Evolutionary conservation across 192 early-diverging fungal genomes (phyloP).

Genomic region (Phycomyces nitens): DNA sequence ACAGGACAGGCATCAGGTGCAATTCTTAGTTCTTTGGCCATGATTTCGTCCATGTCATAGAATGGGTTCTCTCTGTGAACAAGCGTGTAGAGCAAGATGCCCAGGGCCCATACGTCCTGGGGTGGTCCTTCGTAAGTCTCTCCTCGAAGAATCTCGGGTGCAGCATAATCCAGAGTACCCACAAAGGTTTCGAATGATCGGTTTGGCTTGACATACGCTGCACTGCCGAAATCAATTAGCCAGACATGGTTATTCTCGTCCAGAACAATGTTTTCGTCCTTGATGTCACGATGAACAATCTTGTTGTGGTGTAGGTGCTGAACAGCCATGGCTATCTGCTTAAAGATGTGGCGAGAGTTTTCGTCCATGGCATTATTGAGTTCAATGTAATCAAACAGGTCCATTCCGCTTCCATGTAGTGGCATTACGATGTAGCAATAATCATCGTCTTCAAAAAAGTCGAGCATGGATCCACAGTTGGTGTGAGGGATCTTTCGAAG

Average conservation of each 20-base stretch:
- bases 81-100: slow-evolving; percentile 81
- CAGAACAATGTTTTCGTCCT: slow-evolving; percentile 84
- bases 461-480: slow-evolving; percentile 48
- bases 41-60: slow-evolving; percentile 52
- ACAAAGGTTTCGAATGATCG: slow-evolving; percentile 66
- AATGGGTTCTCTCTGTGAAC: slow-evolving; percentile 68
- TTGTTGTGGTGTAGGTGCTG: slow-evolving; percentile 49
- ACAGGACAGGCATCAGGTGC: slow-evolving; percentile 24
- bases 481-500: slow-evolving; percentile 46
- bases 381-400: slow-evolving; percentile 50
- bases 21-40: slow-evolving; percentile 46
- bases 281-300: slow-evolving; percentile 75
- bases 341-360: slow-evolving; percentile 33
- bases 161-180: slow-evolving; percentile 75
- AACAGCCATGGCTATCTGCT: slow-evolving; percentile 35
- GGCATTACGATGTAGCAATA: slow-evolving; percentile 64
- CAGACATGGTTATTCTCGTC: slow-evolving; percentile 53
- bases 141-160: slow-evolving; percentile 78
- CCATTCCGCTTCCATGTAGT: slow-evolving; percentile 40
- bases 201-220: slow-evolving; percentile 60
- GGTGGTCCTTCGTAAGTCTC: slow-evolving; percentile 80
- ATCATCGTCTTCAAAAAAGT: slow-evolving; percentile 60
- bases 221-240: slow-evolving; percentile 81
- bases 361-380: slow-evolving; percentile 29
- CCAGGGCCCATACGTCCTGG: slow-evolving; percentile 84